Evolutionary conservation across 176 grass and related monocot genomes (phyloP), one percentile per base, ranked within the genome.

Genomic region (Calamus simplicifolius): DNA sequence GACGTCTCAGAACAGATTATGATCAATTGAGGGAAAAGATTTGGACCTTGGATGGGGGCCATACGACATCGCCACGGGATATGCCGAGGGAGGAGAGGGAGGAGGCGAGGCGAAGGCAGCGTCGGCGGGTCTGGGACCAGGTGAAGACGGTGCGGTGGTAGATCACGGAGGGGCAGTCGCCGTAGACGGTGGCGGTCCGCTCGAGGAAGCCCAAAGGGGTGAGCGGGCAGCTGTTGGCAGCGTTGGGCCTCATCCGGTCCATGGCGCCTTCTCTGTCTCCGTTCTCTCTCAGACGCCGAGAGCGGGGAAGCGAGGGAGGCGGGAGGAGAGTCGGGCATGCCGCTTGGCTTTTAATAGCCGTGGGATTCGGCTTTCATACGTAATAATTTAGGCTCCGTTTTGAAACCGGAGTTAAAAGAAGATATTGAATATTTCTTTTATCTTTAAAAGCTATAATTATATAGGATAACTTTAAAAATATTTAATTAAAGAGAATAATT

Each of bases 31-130:
- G 35, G 2, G 35, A 43, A 43, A 19, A 67, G 8, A 54, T 25
- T 28, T 6, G 2, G 19, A 54, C 16, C 31, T 1, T 13, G 6
- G 12, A 43, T 43, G 35, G 13, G 6, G 1, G 16, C 4, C 43
- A 71, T 83, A 94, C 89, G 68, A 89, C 62, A 57, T 95, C 85
- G 63, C 56, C 17, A 56, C 64, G 75, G 66, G 79, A 78, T 54
- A 95, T 77, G 69, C 85, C 89, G 69, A 95, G 73, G 50, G 73
- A 85, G 62, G 53, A 64, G 54, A 95, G 79, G 21, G 89, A 82
- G 68, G 89, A 95, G 66, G 89, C 85, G 38, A 95, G 89, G 69
- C 82, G 79, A 57, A 85, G 89, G 82, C 89, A 89, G 29, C 89
- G 78, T 1, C 62, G 62, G 58, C 55, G 18, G 14, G 85, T 95